Evolutionary conservation across 768 basidiomycete species (phyloP).

Genomic region (Galerina marginata): DNA sequence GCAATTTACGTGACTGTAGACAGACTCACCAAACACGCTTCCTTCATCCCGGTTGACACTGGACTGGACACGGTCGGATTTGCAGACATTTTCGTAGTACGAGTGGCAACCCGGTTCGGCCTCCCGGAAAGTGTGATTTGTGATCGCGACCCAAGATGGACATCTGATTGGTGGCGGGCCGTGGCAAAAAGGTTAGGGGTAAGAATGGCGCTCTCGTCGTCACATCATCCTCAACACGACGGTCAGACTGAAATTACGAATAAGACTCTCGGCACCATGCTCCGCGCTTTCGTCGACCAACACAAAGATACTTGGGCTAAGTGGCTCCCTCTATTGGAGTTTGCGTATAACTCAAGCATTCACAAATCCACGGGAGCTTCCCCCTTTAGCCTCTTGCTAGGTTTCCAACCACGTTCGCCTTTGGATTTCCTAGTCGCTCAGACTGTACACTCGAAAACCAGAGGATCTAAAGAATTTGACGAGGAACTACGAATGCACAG

Average conservation of each 20-base stretch:
- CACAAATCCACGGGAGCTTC: no score
- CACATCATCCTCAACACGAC: slow-evolving; percentile 39
- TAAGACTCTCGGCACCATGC: slow-evolving; percentile 33
- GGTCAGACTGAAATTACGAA: slow-evolving; percentile 42
- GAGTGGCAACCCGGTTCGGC: slow-evolving; percentile 30
- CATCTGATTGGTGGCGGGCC: slow-evolving; percentile 31
- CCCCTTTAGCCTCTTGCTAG: no score
- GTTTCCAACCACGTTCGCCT: no score
- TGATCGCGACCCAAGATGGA: slow-evolving; percentile 32
- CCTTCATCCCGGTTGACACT: slow-evolving; percentile 41
- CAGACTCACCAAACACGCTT: slow-evolving; percentile 41
- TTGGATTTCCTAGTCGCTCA: no score
- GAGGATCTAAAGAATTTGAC: no score
- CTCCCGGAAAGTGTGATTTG: slow-evolving; percentile 32
- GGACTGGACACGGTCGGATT: slow-evolving; percentile 29
- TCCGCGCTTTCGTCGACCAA: slow-evolving; percentile 35
- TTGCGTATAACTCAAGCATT: no score
- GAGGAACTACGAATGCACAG: no score
- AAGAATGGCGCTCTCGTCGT: slow-evolving; percentile 26
- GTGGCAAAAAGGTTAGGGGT: slow-evolving; percentile 31
- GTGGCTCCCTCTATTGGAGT: no score
- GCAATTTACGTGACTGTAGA: slow-evolving; percentile 40
- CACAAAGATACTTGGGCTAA: slow-evolving; percentile 29
- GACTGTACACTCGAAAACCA: no score
- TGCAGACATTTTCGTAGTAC: slow-evolving; percentile 32